Evolutionary conservation across 768 basidiomycete species (phyloP).

Genomic region (Leccinum pellstonianum): DNA sequence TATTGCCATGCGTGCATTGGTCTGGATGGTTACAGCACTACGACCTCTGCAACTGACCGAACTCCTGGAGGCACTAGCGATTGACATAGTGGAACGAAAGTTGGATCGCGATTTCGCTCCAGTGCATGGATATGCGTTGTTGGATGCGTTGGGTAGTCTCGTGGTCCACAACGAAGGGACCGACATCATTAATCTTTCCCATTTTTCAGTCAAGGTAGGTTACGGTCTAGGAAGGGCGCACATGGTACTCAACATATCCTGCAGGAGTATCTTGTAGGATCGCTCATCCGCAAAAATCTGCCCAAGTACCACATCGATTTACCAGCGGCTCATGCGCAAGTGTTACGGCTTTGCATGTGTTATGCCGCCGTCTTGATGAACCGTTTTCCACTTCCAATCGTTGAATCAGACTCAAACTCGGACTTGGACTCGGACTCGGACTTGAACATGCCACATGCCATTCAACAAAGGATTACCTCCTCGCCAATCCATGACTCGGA

Average conservation of each 20-base stretch:
- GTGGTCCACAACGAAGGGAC: constrained; percentile 9
- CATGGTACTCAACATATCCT: neutral
- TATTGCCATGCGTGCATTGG: constrained; percentile 3
- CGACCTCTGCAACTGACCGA: constrained; percentile 6
- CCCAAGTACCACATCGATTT: constrained; percentile 1
- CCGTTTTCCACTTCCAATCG: neutral
- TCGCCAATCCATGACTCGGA: no score
- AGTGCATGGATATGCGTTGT: neutral
- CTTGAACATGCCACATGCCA: no score
- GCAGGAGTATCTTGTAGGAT: neutral
- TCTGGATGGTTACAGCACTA: constrained; percentile 16
- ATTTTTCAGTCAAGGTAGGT: constrained; percentile 21
- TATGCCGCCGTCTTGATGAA: neutral
- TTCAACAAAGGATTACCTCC: no score
- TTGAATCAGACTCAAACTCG: neutral
- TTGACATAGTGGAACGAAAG: constrained; percentile 4
- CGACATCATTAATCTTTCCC: constrained; percentile 7
- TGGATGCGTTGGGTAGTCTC: constrained; percentile 14
- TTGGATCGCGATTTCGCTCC: neutral
- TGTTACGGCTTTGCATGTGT: neutral
- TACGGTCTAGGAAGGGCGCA: neutral
- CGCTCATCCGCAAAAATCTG: neutral
- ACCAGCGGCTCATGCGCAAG: neutral
- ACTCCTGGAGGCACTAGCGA: constrained; percentile 11
- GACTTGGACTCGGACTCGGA: no score